Evolutionary conservation across 306 rosid species (phyloP), one percentile per base, ranked within the genome.

Genomic region (Bauhinia variegata): DNA sequence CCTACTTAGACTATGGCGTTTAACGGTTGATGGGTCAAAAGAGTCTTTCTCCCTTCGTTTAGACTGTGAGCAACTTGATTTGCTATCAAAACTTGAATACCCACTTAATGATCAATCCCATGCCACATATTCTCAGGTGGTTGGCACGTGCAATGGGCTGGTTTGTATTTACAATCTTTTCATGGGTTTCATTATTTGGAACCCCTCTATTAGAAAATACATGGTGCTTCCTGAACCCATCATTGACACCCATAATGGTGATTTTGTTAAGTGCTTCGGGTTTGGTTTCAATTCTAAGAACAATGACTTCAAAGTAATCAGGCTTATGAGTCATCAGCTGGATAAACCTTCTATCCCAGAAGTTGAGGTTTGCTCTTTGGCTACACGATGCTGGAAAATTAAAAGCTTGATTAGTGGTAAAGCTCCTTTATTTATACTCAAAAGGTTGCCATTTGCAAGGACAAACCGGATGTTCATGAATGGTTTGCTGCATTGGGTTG

Each of bases 301-400:
- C 4, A 6, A 13, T 4, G 8, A 28, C 34, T 38, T 42, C 9
- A 43, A 11, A 23, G 2, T 23, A 19, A n/a, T n/a, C n/a, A n/a
- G n/a, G n/a, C n/a, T n/a, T n/a, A n/a, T n/a, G n/a, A n/a, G n/a
- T n/a, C n/a, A n/a, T n/a, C n/a, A n/a, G n/a, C n/a, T n/a, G n/a
- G n/a, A n/a, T n/a, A n/a, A n/a, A n/a, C n/a, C n/a, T n/a, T n/a
- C n/a, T n/a, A n/a, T n/a, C n/a, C n/a, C n/a, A n/a, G n/a, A n/a
- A n/a, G n/a, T 23, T 17, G 67, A 61, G 53, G 32, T 58, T 34
- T 58, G 5, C 7, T 58, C 64, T 14, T 47, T 58, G 5, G 48
- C 64, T 11, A 10, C 4, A 8, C 15, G 7, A 8, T 11, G 0
- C 1, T 59, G 49, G 48, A 38, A 12, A 58, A 58, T n/a, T n/a